Evolutionary conservation across 2,329 filamentous ascomycete genomes (phyloP).

Genomic region (Aspergillus piperis): DNA sequence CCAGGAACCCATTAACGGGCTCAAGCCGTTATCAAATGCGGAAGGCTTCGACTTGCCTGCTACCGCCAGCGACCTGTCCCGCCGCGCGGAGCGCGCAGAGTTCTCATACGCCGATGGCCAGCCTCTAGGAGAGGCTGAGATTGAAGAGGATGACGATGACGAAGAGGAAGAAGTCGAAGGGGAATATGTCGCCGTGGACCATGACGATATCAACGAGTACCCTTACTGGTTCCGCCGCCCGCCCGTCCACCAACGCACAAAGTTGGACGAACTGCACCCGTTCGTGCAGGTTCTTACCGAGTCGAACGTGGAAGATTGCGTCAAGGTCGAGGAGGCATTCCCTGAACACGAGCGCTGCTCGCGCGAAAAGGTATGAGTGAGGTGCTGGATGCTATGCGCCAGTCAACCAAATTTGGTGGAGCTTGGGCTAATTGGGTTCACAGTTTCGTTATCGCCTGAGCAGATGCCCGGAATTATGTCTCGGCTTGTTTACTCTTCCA

Average conservation of each 20-base stretch:
- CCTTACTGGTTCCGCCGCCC: conserved; percentile 46
- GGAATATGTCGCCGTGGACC: conserved; percentile 45
- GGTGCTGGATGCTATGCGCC: not conserved
- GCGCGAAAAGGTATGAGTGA: conserved; percentile 59
- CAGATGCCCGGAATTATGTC: conserved; percentile 71
- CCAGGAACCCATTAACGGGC: conserved; percentile 33
- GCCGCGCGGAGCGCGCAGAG: conserved; percentile 30
- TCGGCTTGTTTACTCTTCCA: conserved; percentile 73
- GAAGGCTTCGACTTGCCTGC: conserved; percentile 31
- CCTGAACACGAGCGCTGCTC: conserved; percentile 59
- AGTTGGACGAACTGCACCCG: conserved; percentile 64
- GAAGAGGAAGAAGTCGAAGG: conserved; percentile 41
- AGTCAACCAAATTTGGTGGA: not conserved
- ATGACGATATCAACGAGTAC: conserved; percentile 43
- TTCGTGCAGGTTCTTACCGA: conserved; percentile 71
- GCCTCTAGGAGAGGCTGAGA: conserved; percentile 28
- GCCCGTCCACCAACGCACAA: conserved; percentile 38
- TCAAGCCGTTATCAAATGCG: conserved; percentile 36
- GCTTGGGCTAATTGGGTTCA: conserved; percentile 13
- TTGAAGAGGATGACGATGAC: conserved; percentile 25
- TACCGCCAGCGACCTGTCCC: conserved; percentile 31
- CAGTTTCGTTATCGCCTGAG: conserved; percentile 77
- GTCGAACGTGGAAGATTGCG: conserved; percentile 55
- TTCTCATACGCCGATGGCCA: conserved; percentile 33
- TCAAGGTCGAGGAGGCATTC: conserved; percentile 61